These are phyloP conservation scores for Aspergillus glaucus DNA, from an alignment of 2,329 filamentous ascomycete species.

Conservation along the genomic window DNA sequence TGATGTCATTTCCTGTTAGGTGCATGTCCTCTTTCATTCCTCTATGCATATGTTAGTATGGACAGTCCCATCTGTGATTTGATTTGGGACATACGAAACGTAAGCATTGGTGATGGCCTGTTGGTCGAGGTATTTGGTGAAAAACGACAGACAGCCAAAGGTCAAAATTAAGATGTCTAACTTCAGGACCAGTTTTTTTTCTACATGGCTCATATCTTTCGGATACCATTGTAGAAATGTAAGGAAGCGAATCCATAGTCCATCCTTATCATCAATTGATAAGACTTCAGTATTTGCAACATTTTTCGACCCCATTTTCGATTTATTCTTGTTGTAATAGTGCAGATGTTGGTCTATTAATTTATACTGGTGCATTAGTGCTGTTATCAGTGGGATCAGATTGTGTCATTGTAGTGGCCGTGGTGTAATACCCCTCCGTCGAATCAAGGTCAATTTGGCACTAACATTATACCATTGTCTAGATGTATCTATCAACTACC, in stretches of 20 bases:
- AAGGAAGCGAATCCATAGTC: conserved; percentile 8
- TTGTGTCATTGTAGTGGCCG: too few species aligned
- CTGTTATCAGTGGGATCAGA: too few species aligned
- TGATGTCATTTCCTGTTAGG: conserved; percentile 18
- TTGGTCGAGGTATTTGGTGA: conserved; percentile 42
- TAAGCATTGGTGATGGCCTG: conserved; percentile 44
- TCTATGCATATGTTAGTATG: not conserved
- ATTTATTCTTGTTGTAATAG: too few species aligned
- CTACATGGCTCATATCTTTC: conserved; percentile 6
- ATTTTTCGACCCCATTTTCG: too few species aligned
- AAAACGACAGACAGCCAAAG: conserved; percentile 41
- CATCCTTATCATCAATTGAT: conserved; percentile 1
- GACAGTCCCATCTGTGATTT: too few species aligned
- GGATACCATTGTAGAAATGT: conserved; percentile 12
- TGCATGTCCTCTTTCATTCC: conserved; percentile 21
- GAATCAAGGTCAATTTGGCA: too few species aligned
- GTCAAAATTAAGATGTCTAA: conserved; percentile 42
- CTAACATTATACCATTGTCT: too few species aligned
- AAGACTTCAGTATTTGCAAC: too few species aligned
- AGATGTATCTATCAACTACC: too few species aligned
- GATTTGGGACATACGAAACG: conserved; percentile 10
- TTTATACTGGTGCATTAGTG: too few species aligned
- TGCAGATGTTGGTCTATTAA: too few species aligned
- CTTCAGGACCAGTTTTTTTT: conserved; percentile 45
- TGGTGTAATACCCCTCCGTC: too few species aligned